Evolutionary conservation across 2,329 filamentous ascomycete species (phyloP).

Genomic region (Ascochyta fabae): DNA sequence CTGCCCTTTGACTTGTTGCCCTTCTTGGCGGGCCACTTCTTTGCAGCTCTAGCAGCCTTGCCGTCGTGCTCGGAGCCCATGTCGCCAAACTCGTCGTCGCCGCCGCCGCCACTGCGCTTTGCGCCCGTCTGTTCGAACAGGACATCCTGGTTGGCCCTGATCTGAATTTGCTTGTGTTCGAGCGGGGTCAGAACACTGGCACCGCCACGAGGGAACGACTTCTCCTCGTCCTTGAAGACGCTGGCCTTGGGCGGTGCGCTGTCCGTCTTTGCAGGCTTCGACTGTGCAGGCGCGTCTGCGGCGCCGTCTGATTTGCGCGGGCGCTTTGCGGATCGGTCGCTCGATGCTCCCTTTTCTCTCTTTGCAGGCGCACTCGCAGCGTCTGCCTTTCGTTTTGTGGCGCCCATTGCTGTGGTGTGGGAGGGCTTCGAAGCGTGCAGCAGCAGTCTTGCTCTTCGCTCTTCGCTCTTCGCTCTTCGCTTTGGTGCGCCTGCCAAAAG

Average conservation of each 20-base stretch:
- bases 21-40: constrained; percentile 58
- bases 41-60: constrained; percentile 55
- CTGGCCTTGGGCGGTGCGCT: constrained; percentile 44
- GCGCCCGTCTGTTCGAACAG: constrained; percentile 80
- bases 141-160: constrained; percentile 90
- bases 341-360: constrained; percentile 36
- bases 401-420: constrained; percentile 47
- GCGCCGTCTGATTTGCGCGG: constrained; percentile 45
- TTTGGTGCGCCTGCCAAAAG: constrained; percentile 18
- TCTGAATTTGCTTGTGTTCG: constrained; percentile 94
- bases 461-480: constrained; percentile 12
- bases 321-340: constrained; percentile 46
- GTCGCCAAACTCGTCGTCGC: constrained; percentile 53
- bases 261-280: constrained; percentile 36
- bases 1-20: constrained; percentile 48
- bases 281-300: constrained; percentile 33
- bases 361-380: constrained; percentile 38
- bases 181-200: constrained; percentile 88
- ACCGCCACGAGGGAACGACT: constrained; percentile 89
- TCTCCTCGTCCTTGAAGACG: constrained; percentile 76
- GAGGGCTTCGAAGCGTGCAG: constrained; percentile 17
- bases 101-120: constrained; percentile 58
- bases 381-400: constrained; percentile 56
- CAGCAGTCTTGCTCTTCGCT: constrained; percentile 14
- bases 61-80: constrained; percentile 50